Evolutionary conservation across 306 rosid genomes (phyloP).

Genomic region (Nissolia schottii): DNA sequence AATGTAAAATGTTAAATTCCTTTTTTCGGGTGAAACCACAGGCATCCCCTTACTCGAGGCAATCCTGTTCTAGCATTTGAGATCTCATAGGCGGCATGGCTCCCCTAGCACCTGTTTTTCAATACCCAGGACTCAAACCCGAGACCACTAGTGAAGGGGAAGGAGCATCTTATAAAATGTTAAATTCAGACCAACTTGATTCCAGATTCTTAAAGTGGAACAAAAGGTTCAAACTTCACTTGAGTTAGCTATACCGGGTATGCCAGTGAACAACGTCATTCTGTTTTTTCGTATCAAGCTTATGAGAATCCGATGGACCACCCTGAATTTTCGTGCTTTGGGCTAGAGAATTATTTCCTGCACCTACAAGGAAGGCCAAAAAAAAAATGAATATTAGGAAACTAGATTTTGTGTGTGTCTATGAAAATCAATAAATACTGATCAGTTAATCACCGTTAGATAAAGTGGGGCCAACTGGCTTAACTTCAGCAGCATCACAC

Average conservation of each 20-base stretch:
- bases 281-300: conserved; percentile 66
- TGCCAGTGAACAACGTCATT: conserved; percentile 93
- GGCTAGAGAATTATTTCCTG: conserved; percentile 62
- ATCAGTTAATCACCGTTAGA: conserved; percentile 54
- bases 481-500: conserved; percentile 77
- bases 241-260: conserved; percentile 48
- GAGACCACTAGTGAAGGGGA: too few relatives aligned
- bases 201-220: background rate
- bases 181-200: background rate
- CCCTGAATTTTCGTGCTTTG: conserved; percentile 64
- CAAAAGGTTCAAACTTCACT: background rate
- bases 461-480: conserved; percentile 48
- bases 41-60: too few relatives aligned
- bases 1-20: background rate
- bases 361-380: background rate
- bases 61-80: too few relatives aligned
- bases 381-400: background rate
- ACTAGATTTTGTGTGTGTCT: background rate
- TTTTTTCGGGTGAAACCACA: too few relatives aligned
- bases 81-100: too few relatives aligned
- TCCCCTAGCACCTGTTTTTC: too few relatives aligned
- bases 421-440: background rate
- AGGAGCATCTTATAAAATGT: too few relatives aligned
- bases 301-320: conserved; percentile 56
- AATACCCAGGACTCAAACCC: too few relatives aligned